A percentile compares a stretch with the other conserved stretches of the same genome.
These are phyloP conservation scores for Glonium stellatum DNA, from an alignment of 495 filamentous ascomycete genomes.

Conservation along the genomic window DNA sequence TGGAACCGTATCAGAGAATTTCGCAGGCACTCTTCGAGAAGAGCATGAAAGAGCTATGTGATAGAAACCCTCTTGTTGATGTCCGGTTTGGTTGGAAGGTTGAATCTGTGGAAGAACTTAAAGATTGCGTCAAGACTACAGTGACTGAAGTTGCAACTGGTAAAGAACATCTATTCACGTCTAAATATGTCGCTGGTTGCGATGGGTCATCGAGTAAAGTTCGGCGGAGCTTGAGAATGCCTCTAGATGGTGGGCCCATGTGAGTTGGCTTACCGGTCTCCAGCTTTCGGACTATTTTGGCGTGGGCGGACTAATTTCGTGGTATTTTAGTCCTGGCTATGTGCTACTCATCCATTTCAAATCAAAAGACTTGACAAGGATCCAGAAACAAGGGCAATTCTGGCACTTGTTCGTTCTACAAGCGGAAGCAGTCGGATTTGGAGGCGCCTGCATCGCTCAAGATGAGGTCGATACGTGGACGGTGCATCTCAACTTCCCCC, in stretches of 20 bases:
- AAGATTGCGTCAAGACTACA: conserved; percentile 14
- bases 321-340: conserved; percentile 15
- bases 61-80: neutral
- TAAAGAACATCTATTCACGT: neutral
- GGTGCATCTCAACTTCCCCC: conserved; percentile 19
- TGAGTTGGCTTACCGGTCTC: conserved; percentile 8
- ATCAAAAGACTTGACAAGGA: conserved; percentile 26
- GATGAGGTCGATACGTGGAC: conserved; percentile 35
- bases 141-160: conserved; percentile 27
- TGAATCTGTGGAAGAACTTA: conserved; percentile 2
- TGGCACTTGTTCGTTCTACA: conserved; percentile 32
- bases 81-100: conserved; percentile 2
- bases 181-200: neutral
- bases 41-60: neutral
- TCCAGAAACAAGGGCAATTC: conserved; percentile 25
- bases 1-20: conserved; percentile 4
- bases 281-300: neutral
- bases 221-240: conserved; percentile 10
- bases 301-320: neutral
- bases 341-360: conserved; percentile 35
- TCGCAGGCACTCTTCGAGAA: conserved; percentile 11
- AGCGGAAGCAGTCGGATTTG: neutral
- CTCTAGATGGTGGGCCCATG: conserved; percentile 30
- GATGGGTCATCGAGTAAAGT: neutral
- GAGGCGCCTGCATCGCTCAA: conserved; percentile 30